A percentile compares a stretch with the other conserved stretches of the same genome.
Evolutionary conservation across 805 yeast species (phyloP).

Genomic region (Pichia nanzhaoensis): DNA sequence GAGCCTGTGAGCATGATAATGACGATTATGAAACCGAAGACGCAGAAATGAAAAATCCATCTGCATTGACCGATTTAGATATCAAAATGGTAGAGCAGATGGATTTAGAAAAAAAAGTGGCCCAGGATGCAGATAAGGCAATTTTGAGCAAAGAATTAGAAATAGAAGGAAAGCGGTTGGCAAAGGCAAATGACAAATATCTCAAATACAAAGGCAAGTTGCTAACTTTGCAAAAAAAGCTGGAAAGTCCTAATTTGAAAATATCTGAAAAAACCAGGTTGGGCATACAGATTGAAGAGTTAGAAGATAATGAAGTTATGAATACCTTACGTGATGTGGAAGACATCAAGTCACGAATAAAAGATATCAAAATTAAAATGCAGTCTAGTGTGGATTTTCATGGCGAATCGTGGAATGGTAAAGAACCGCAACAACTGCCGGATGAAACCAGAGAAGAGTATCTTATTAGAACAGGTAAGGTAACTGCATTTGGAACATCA

Average conservation of each 20-base stretch:
- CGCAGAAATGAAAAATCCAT: neutral
- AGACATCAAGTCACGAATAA: conserved; percentile 46
- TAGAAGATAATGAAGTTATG: conserved; percentile 44
- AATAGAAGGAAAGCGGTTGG: conserved; percentile 68
- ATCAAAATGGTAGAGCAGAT: conserved; percentile 71
- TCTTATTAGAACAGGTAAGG: conserved; percentile 80
- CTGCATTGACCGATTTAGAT: conserved; percentile 34
- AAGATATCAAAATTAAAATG: conserved; percentile 21
- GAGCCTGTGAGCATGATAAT: neutral
- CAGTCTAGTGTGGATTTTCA: neutral
- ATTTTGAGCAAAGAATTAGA: conserved; percentile 60
- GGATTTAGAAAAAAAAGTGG: conserved; percentile 68
- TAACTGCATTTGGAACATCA: conserved; percentile 84
- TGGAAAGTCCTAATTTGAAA: conserved; percentile 48
- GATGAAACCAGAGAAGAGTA: conserved; percentile 79
- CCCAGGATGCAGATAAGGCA: conserved; percentile 57
- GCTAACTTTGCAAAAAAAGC: conserved; percentile 39
- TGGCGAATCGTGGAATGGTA: neutral
- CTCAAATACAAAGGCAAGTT: conserved; percentile 39
- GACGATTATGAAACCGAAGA: conserved; percentile 2
- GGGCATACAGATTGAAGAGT: conserved; percentile 45
- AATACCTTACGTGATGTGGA: conserved; percentile 53
- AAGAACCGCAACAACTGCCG: conserved; percentile 32
- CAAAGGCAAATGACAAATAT: conserved; percentile 50
- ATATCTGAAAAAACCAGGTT: conserved; percentile 57